Evolutionary conservation across 768 basidiomycete species (phyloP), one percentile per base, ranked within the genome.

Genomic region (Myochromella boudieri): DNA sequence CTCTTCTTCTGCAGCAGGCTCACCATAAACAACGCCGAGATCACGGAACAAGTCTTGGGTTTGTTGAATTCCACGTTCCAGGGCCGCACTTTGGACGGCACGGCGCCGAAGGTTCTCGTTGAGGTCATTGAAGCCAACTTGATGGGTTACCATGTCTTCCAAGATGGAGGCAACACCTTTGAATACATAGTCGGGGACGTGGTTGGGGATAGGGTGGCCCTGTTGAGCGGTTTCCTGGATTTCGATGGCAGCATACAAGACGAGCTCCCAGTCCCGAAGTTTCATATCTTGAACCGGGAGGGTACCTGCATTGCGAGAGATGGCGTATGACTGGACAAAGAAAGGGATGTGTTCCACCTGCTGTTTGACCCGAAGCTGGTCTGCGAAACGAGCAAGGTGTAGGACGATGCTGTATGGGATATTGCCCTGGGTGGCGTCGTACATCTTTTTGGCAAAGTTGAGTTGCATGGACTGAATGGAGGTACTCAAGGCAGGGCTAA

Each of bases 251-350:
- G 75, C 71, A 22, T 68, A 70, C 1, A 76, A 53, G 14, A 86
- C 53, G 6, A 72, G 58, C 32, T 74, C 73, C 68, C 80, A 77
- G 29, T 82, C 80, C 6, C 62, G 52, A 0, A 53, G 2, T 1
- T 56, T 51, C 34, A 83, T 67, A 3, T 66, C 62, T 2, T 44
- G 32, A n/a, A 54, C 37, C 0, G 60, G 54, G 38, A 68, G 44
- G 27, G 52, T 52, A 6, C 59, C 60, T 14, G 57, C 38, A 42
- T 55, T 51, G 51, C 67, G 60, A 10, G 72, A 60, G n/a, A 65
- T 52, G 7, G 64, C 64, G 56, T 81, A 84, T 10, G 75, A 59
- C 27, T 77, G 65, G 24, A 84, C 60, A 49, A 74, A 65, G 43
- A 66, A 63, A 6, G 64, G 60, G 2, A 70, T 68, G 14, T 75